A percentile compares a stretch with the other conserved stretches of the same genome.
Evolutionary conservation across 306 rosid genomes (phyloP).

Genomic region (Vicia sativa): DNA sequence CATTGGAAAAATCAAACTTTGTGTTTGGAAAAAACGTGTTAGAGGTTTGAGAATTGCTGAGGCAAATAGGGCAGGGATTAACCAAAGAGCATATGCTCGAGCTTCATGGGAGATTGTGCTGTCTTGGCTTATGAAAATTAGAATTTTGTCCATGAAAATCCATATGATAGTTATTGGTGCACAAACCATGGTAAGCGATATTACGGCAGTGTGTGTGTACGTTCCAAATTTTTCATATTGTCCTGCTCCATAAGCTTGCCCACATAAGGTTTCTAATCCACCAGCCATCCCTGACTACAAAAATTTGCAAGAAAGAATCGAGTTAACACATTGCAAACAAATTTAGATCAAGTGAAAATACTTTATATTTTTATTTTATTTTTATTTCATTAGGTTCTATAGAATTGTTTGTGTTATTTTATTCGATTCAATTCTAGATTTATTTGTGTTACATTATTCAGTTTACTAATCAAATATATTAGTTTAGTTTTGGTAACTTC

Average conservation of each 20-base stretch:
- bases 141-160: constrained; percentile 54
- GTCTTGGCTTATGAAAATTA: constrained; percentile 58
- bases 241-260: constrained; percentile 64
- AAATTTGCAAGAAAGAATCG: not conserved
- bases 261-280: constrained; percentile 71
- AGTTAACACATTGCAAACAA: too few species aligned
- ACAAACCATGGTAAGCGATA: constrained; percentile 53
- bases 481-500: too few species aligned
- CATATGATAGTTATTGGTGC: constrained; percentile 54
- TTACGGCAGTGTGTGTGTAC: constrained; percentile 48
- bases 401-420: too few species aligned
- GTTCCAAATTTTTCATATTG: constrained; percentile 55
- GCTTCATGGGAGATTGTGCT: constrained; percentile 49
- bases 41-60: constrained; percentile 58
- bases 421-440: too few species aligned
- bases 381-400: too few species aligned
- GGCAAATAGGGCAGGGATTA: constrained; percentile 59
- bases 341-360: too few species aligned
- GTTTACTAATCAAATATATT: too few species aligned
- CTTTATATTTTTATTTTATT: too few species aligned
- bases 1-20: constrained; percentile 43
- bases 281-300: constrained; percentile 64
- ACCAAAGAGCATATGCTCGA: constrained; percentile 48
- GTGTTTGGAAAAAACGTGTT: constrained; percentile 54
- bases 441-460: too few species aligned